Percentiles rank a stretch among this genome's conserved stretches.
Conservation (phyloP, 306 rosid genomes). For the Morella rubra region DNA sequence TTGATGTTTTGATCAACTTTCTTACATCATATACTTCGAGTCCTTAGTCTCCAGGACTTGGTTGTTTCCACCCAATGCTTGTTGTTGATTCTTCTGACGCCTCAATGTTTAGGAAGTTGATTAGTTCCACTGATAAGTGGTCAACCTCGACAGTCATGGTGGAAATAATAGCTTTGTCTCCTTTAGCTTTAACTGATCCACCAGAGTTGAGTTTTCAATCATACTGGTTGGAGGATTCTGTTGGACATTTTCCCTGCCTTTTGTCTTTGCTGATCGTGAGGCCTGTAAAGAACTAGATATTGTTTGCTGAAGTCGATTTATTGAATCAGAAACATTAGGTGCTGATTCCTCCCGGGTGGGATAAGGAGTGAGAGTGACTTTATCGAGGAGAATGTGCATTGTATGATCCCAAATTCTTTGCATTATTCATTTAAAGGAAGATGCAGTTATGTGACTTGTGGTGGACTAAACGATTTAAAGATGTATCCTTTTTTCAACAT, state of each 20-base stretch:
- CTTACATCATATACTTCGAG: too few relatives aligned
- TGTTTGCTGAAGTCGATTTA: not conserved
- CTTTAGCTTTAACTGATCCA: too few relatives aligned
- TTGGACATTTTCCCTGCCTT: not conserved
- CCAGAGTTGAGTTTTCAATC: too few relatives aligned
- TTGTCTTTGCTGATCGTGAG: not conserved
- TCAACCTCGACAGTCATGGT: too few relatives aligned
- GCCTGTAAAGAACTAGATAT: not conserved
- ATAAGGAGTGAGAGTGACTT: not conserved
- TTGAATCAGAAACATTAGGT: not conserved
- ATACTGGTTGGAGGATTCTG: not conserved
- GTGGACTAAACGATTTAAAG: not conserved
- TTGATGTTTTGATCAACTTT: too few relatives aligned
- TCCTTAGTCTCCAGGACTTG: too few relatives aligned
- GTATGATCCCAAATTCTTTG: not conserved
- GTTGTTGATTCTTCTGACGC: too few relatives aligned
- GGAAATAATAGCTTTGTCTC: too few relatives aligned
- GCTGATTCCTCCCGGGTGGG: not conserved
- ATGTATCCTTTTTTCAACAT: not conserved
- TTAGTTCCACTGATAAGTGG: too few relatives aligned
- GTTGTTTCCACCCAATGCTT: too few relatives aligned
- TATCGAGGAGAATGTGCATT: not conserved
- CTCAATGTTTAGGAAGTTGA: too few relatives aligned
- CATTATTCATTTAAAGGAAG: too few relatives aligned
- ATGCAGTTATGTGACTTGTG: not conserved